Conservation (phyloP, 2,329 filamentous ascomycete genomes). For the Bertia moriformis region DNA sequence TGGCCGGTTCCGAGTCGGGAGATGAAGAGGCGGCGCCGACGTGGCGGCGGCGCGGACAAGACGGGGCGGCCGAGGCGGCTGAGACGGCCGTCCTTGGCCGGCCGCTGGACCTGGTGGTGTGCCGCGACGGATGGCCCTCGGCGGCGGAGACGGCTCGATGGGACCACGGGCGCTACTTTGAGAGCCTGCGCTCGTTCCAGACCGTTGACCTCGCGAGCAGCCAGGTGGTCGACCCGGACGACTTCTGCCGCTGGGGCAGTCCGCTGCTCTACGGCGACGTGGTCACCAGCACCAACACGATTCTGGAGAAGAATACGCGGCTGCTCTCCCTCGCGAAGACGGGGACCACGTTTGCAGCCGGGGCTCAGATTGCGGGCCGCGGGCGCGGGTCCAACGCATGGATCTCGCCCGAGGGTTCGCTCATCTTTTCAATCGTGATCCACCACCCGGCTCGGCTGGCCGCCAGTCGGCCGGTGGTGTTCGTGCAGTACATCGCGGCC, state of each 20-base stretch:
- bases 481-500: constrained; percentile 83
- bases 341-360: constrained; percentile 79
- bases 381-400: constrained; percentile 87
- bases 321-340: constrained; percentile 63
- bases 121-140: too few relatives aligned
- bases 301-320: constrained; percentile 77
- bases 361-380: constrained; percentile 73
- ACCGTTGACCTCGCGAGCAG: constrained; percentile 60
- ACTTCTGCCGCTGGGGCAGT: constrained; percentile 58
- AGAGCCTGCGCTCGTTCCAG: constrained; percentile 72
- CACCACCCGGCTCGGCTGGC: constrained; percentile 66
- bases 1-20: too few relatives aligned
- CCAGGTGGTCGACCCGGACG: constrained; percentile 33
- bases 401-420: constrained; percentile 73
- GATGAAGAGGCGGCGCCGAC: too few relatives aligned
- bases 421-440: constrained; percentile 80
- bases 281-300: constrained; percentile 81
- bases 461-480: constrained; percentile 65
- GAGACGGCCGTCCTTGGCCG: too few relatives aligned
- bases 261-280: constrained; percentile 78
- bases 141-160: too few relatives aligned
- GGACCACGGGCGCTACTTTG: too few relatives aligned
- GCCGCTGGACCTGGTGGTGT: too few relatives aligned
- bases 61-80: too few relatives aligned
- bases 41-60: constrained; percentile 73